These are phyloP conservation scores for Russula dissimulans DNA, from an alignment of 768 basidiomycete genomes.

Conservation along the genomic window DNA sequence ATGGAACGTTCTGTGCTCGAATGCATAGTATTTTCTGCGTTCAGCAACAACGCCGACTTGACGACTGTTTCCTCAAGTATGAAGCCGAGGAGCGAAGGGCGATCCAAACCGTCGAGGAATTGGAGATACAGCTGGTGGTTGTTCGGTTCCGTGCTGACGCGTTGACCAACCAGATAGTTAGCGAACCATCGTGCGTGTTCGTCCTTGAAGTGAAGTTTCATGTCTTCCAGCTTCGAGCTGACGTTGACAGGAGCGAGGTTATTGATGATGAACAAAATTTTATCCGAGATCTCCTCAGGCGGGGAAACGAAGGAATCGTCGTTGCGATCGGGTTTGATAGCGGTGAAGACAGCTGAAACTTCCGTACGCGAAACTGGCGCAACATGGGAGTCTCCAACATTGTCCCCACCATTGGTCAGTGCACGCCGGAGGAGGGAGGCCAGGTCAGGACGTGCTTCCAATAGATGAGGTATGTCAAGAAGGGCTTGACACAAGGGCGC, in stretches of 20 bases:
- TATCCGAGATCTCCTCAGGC: conserved; percentile 82
- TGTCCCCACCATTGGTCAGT: conserved; percentile 45
- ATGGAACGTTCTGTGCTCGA: conserved; percentile 76
- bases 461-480: conserved; percentile 76
- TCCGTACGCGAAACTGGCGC: conserved; percentile 29
- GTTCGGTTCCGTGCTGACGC: conserved; percentile 93
- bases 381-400: conserved; percentile 28
- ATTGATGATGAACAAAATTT: conserved; percentile 95
- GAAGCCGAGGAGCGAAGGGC: conserved; percentile 55
- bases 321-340: conserved; percentile 65
- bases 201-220: conserved; percentile 77
- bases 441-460: conserved; percentile 79
- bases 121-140: conserved; percentile 93
- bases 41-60: conserved; percentile 79
- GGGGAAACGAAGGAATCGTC: conserved; percentile 60
- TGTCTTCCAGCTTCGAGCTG: conserved; percentile 76
- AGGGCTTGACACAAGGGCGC: conserved; percentile 85
- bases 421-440: conserved; percentile 61
- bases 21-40: conserved; percentile 84
- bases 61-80: conserved; percentile 90
- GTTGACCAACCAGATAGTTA: conserved; percentile 93
- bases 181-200: conserved; percentile 92
- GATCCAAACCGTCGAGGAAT: conserved; percentile 78
- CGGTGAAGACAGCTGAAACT: conserved; percentile 53
- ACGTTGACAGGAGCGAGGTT: conserved; percentile 94